phyloP scores from a whole-genome alignment of 208 protist genomes.

The Jaenimonas drosophilae region DNA sequence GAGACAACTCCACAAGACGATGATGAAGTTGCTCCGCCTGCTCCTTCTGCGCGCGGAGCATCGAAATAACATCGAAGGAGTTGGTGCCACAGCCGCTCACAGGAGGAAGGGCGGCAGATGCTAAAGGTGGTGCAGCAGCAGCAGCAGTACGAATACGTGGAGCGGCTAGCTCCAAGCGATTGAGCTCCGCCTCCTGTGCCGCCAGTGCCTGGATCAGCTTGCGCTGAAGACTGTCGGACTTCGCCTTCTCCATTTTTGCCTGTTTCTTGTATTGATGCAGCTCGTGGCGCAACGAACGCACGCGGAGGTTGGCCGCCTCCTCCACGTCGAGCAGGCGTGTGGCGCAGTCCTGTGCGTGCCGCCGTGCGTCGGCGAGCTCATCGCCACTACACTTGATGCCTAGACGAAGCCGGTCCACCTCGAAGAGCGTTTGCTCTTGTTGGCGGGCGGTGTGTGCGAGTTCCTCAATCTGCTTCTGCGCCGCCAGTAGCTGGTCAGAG shows the following conservation, averaged over 20 bases:
- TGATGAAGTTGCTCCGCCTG: slow-evolving; percentile 51
- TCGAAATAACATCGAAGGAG: slow-evolving; percentile 36
- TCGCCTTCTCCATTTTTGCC: slow-evolving; percentile 23
- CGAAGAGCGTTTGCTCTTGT: slow-evolving; percentile 22
- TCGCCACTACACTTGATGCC: slow-evolving; percentile 28
- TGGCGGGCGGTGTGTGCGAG: slow-evolving; percentile 14
- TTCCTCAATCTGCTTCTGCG: slow-evolving; percentile 33
- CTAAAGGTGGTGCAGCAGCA: not conserved
- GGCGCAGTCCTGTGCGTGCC: slow-evolving; percentile 20
- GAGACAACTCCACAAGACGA: slow-evolving; percentile 45
- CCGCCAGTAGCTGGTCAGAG: slow-evolving; percentile 26
- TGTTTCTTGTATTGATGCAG: slow-evolving; percentile 37
- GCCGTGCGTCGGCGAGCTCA: slow-evolving; percentile 30
- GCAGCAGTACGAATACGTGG: not conserved
- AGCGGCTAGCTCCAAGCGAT: not conserved
- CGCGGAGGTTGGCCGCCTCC: slow-evolving; percentile 31
- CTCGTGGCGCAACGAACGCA: slow-evolving; percentile 31
- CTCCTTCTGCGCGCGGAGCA: slow-evolving; percentile 49
- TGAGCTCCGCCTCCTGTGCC: slow-evolving; percentile 24
- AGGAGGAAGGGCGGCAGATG: too few relatives aligned
- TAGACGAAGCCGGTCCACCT: slow-evolving; percentile 40
- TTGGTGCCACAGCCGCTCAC: not conserved
- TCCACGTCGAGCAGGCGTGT: slow-evolving; percentile 27
- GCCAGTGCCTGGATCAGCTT: slow-evolving; percentile 45
- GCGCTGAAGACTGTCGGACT: slow-evolving; percentile 36